Evolutionary conservation across 306 rosid genomes (phyloP), one percentile per base, ranked within the genome.

Genomic region (Neltuma alba): DNA sequence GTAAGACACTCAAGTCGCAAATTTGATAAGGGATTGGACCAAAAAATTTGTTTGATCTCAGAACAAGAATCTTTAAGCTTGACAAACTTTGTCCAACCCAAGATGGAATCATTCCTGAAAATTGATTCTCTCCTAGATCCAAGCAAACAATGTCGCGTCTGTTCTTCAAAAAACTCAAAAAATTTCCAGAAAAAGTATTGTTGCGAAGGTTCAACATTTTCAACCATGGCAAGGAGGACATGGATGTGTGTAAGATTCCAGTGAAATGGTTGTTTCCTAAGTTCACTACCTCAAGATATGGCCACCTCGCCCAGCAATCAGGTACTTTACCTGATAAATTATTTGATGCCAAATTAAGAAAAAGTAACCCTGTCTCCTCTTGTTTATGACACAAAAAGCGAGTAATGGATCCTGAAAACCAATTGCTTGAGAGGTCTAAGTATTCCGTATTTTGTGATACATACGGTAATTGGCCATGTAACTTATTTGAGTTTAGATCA

Each of bases 401-500:
- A 54, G 27, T 12, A 2, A 76, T 41, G 4, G 78, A 47, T 37
- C 74, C 70, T 3, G 37, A 48, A 5, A 74, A 61, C 0, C 0
- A 5, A 23, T 69, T 79, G 9, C 20, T 31, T 0, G 79, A 70
- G 14, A 80, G 81, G 52, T 75, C 84, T 68, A 81, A 1, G 31
- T 8, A 0, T 0, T 0, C 0, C 34, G 68, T 9, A 1, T 1
- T 0, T 11, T 0, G 2, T 6, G 44, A 68, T 9, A 67, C 12
- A 31, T 15, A 4, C 1, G 80, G 84, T 7, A 57, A 33, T 15
- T 75, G 62, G 2, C 76, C 76, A n/a, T 33, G 0, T 0, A 81
- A 23, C 3, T 31, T 54, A 44, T 81, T 81, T 31, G 70, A 31
- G 42, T 76, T 81, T 21, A 81, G 50, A 74, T 74, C 76, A 64